Evolutionary conservation across 768 basidiomycete species (phyloP).

Genomic region (Pulveroboletus frians): DNA sequence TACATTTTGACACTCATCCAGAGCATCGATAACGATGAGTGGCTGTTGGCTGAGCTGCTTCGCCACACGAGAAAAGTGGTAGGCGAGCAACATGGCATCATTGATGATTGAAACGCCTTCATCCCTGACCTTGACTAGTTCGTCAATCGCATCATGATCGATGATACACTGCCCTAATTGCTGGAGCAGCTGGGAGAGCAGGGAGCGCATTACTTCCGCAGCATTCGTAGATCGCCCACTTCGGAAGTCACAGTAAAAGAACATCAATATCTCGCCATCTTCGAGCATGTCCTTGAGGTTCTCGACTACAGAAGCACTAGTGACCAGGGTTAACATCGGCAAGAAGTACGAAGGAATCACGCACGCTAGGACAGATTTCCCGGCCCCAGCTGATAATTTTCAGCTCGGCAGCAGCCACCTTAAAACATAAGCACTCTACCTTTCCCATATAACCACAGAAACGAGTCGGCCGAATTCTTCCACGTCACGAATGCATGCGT

Average conservation of each 20-base stretch:
- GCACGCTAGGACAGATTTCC: too few relatives aligned
- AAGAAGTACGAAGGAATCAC: background rate
- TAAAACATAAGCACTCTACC: background rate
- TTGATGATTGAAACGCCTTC: too few relatives aligned
- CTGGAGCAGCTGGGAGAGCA: conserved; percentile 14
- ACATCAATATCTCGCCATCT: conserved; percentile 2
- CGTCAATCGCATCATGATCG: background rate
- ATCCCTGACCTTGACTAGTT: too few relatives aligned
- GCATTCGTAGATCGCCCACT: conserved; percentile 4
- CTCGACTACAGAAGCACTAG: conserved; percentile 16
- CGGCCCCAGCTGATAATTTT: conserved; percentile 8
- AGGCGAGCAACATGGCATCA: too few relatives aligned
- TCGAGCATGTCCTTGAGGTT: background rate
- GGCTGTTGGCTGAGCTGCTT: background rate
- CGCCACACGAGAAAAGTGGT: background rate
- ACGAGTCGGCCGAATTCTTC: background rate
- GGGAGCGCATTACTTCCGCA: conserved; percentile 12
- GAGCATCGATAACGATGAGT: conserved; percentile 9
- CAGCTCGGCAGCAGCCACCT: too few relatives aligned
- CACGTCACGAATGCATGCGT: conserved; percentile 1
- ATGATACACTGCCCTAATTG: background rate
- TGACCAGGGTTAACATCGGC: background rate
- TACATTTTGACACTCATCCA: conserved; percentile 13
- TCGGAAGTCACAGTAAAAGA: conserved; percentile 23
- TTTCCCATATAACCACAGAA: conserved; percentile 16